Conservation (phyloP, 2,329 filamentous ascomycete species). For the Zymoseptoria pseudotritici region DNA sequence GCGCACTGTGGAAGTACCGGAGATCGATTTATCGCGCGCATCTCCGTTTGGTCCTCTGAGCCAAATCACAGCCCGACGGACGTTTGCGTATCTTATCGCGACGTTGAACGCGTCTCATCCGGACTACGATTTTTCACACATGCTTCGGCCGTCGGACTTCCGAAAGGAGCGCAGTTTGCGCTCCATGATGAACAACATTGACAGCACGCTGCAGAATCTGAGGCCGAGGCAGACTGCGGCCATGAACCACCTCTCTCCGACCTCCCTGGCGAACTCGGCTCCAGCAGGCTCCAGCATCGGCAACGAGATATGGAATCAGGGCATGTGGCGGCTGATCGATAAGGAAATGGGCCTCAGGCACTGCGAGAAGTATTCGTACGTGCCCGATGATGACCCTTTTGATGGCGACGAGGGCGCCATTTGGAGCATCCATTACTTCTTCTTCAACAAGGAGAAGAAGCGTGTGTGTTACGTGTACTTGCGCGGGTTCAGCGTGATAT, state of each 20-base stretch:
- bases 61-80: conserved; percentile 79
- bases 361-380: conserved; percentile 84
- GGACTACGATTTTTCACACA: conserved; percentile 95
- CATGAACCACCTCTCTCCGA: conserved; percentile 22
- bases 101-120: conserved; percentile 93
- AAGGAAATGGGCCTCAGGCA: conserved; percentile 89
- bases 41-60: conserved; percentile 89
- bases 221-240: conserved; percentile 46
- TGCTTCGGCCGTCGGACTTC: conserved; percentile 83
- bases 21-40: conserved; percentile 65
- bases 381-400: conserved; percentile 82
- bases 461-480: conserved; percentile 91
- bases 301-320: conserved; percentile 63
- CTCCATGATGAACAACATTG: conserved; percentile 76
- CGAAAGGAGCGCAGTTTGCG: conserved; percentile 73
- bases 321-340: conserved; percentile 88
- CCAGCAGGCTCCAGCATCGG: conserved; percentile 17
- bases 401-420: conserved; percentile 88
- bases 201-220: conserved; percentile 80
- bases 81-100: conserved; percentile 92
- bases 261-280: conserved; percentile 20
- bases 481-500: conserved; percentile 74
- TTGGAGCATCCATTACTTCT: conserved; percentile 95
- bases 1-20: conserved; percentile 25
- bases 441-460: conserved; percentile 90